These are phyloP conservation scores for Tephrocybe sp. DNA, from an alignment of 768 basidiomycete genomes.

Conservation along the genomic window DNA sequence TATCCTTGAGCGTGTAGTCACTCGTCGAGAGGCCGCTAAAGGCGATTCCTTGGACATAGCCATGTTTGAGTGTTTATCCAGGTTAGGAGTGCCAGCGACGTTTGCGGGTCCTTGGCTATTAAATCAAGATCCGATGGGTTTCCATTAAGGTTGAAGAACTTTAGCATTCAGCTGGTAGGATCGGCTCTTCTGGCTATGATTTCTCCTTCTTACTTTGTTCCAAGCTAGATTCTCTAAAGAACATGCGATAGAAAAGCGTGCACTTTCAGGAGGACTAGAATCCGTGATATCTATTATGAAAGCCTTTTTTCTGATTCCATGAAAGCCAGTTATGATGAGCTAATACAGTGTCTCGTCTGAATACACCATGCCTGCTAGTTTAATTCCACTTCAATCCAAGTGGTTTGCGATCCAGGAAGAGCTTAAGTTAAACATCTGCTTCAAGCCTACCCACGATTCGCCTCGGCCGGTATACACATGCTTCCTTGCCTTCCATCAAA, in stretches of 20 bases:
- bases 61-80: conserved; percentile 30
- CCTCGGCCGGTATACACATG: too few relatives aligned
- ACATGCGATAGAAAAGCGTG: background rate
- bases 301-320: background rate
- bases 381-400: too few relatives aligned
- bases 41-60: conserved; percentile 15
- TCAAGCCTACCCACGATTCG: too few relatives aligned
- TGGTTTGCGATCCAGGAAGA: too few relatives aligned
- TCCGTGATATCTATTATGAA: background rate
- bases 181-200: background rate
- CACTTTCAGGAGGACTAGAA: background rate
- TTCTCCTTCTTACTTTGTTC: background rate
- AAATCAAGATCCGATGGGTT: conserved; percentile 4
- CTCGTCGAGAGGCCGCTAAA: conserved; percentile 21
- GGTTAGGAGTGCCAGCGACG: conserved; percentile 24
- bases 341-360: background rate
- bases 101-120: background rate
- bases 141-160: conserved; percentile 13
- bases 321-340: background rate
- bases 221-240: background rate
- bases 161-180: background rate
- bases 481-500: conserved; percentile 4
- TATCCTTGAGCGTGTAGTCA: conserved; percentile 39
- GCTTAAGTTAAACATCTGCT: too few relatives aligned
- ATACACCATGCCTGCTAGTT: background rate